These are phyloP conservation scores for Mrakia hoshinonis DNA, from an alignment of 768 basidiomycete genomes.

Conservation along the genomic window DNA sequence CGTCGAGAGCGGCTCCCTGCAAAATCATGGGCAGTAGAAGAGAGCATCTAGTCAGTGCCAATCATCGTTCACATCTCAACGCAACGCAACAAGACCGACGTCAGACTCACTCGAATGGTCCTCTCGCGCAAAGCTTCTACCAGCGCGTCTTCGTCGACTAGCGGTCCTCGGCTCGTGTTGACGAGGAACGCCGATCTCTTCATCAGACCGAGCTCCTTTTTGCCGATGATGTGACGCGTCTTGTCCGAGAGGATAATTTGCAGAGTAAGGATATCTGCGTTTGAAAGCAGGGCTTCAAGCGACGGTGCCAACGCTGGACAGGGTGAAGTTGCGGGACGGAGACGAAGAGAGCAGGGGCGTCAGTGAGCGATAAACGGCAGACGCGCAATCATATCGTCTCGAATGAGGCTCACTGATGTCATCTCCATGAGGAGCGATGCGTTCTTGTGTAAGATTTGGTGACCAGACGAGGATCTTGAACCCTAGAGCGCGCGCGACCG, in stretches of 20 bases:
- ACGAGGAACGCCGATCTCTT: constrained; percentile 54
- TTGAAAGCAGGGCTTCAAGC: constrained; percentile 51
- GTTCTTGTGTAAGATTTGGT: constrained; percentile 54
- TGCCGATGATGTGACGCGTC: constrained; percentile 49
- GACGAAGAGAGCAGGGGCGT: no score
- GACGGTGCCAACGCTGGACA: constrained; percentile 34
- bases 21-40: no score
- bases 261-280: constrained; percentile 55
- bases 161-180: constrained; percentile 59
- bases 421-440: constrained; percentile 50
- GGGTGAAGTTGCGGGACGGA: background rate
- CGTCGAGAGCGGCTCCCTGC: constrained; percentile 26
- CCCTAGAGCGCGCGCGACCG: constrained; percentile 52
- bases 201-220: constrained; percentile 49
- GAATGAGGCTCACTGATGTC: constrained; percentile 41
- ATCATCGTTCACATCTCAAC: background rate
- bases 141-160: constrained; percentile 55
- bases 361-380: background rate
- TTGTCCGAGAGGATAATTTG: constrained; percentile 53
- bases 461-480: constrained; percentile 60
- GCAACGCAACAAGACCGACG: background rate
- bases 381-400: background rate
- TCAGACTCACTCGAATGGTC: constrained; percentile 39
- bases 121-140: constrained; percentile 47
- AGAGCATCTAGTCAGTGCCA: background rate